Evolutionary conservation across 495 filamentous ascomycete genomes (phyloP), one percentile per base, ranked within the genome.

Genomic region (Aspergillus egyptiacus): DNA sequence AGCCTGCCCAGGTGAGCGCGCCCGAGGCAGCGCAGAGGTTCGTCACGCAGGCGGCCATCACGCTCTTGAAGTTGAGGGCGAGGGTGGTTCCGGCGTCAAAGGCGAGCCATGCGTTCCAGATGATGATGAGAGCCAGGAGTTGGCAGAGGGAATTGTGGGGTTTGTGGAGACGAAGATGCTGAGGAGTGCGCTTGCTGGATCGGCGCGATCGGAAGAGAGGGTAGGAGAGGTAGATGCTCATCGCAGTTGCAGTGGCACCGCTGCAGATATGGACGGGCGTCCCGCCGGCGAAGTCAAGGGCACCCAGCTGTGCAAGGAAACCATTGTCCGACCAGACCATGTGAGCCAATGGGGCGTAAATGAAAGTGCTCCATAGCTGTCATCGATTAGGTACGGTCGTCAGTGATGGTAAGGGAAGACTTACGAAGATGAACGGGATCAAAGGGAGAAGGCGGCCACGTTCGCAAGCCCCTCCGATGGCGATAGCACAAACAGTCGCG

Each of bases 81-180:
- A 78, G 61, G 0, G 70, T 72, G 1, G 72, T 74, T 10, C 74
- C 74, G 2, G 71, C 74, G 53, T 80, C 79, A 62, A 81, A 81
- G 32, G 74, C 74, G 25, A 74, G 62, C 74, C 73, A 77, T 11
- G 72, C 68, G 50, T 76, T 73, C 76, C 76, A 80, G 50, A 78
- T 75, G 37, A 76, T 65, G 41, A 74, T 63, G 10, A 74, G 72
- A 5, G 75, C 73, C 9, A 79, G 59, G 31, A 78, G 71, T 42
- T 75, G 70, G 48, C 64, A 70, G 41, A 74, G 64, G 30, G 63
- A 61, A 41, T 75, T 77, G 31, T 73, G 70, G 0, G 73, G 73
- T 14, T 69, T 61, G 55, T 75, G 72, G 19, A 75, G 66, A 9
- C 54, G 55, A n/a, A 72, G 57, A 41, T 72, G 72, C 7, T 67